Conservation (phyloP, 306 rosid genomes). For the Comarum palustre region DNA sequence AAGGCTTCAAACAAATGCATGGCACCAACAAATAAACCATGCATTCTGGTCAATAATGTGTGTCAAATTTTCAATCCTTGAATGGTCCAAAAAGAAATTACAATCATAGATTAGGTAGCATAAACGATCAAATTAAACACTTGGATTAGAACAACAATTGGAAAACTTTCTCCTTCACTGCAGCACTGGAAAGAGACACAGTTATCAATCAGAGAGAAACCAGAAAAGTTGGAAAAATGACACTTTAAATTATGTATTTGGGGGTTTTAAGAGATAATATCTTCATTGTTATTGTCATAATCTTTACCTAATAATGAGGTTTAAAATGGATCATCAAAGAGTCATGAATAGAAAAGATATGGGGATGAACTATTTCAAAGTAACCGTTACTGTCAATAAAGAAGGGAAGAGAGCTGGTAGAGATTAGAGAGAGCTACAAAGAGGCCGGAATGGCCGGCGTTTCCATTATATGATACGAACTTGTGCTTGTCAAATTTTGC, state of each 20-base stretch:
- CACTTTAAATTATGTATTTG: background rate
- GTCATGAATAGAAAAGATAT: background rate
- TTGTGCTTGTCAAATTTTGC: constrained; percentile 37
- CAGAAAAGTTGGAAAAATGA: constrained; percentile 1
- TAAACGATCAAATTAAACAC: background rate
- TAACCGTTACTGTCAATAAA: constrained; percentile 39
- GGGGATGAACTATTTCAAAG: constrained; percentile 10
- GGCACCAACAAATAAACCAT: constrained; percentile 23
- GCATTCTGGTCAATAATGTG: constrained; percentile 7
- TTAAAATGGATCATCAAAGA: background rate
- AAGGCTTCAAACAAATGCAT: constrained; percentile 24
- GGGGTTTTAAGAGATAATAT: background rate
- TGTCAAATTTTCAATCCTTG: background rate
- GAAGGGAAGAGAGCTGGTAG: constrained; percentile 22
- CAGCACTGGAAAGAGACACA: constrained; percentile 7
- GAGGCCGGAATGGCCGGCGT: constrained; percentile 44
- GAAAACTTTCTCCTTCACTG: background rate
- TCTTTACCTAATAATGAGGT: constrained; percentile 7
- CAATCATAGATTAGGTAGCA: constrained; percentile 21
- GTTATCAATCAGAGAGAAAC: constrained; percentile 1
- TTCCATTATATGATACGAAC: background rate
- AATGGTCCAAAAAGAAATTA: constrained; percentile 9
- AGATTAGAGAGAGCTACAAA: background rate
- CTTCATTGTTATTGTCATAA: background rate
- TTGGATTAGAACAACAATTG: background rate